Base-by-base conservation (phyloP, 208 protist species). In the Leishmania major region DNA sequence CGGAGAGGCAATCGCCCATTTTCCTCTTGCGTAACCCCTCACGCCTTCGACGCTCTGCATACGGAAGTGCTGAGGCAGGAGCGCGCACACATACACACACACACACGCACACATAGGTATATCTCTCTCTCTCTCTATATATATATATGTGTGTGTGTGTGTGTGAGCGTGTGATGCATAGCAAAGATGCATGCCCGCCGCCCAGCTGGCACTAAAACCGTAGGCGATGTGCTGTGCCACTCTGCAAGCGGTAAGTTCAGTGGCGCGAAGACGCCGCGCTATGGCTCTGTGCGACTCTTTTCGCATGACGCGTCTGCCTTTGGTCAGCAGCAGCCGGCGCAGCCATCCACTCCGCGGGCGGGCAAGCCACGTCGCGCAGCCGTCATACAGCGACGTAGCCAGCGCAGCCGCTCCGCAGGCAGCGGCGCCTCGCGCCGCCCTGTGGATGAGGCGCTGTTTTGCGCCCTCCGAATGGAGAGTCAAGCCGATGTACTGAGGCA, bases 391-490 rank as follows among this genome's bases (percentile, higher is more conserved):
- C 28, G 10, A 8, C 37, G 37, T 2, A 11, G 31, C 3, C 57
- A 35, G 47, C 43, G 0, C 11, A n/a, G 13, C 60, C 22, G 15
- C 25, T 35, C 31, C 28, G 7, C n/a, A 72, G 45, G 72, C 47
- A 35, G 66, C 47, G 55, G 4, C 25, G 25, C 37, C 19, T 66
- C 75, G 22, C 78, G 72, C 28, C 82, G 82, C n/a, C 82, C 82
- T n/a, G 53, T 86, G 11, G 82, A 86, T 59, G 82, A 86, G 78
- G 82, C 82, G 13, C 73, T 86, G 1, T 86, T 86, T 75, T 86
- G 82, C 43, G 82, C 78, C 0, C 35, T 78, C 37, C 74, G 77
- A 19, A 86, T 86, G 82, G 82, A 86, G 45, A 67, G 82, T 22
- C 78, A 86, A 31, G 73, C 53, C 53, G 60, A 62, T 4, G 82